Evolutionary conservation across 1,284 basidiomycete species (phyloP).

Genomic region (Ceratobasidium sp.): DNA sequence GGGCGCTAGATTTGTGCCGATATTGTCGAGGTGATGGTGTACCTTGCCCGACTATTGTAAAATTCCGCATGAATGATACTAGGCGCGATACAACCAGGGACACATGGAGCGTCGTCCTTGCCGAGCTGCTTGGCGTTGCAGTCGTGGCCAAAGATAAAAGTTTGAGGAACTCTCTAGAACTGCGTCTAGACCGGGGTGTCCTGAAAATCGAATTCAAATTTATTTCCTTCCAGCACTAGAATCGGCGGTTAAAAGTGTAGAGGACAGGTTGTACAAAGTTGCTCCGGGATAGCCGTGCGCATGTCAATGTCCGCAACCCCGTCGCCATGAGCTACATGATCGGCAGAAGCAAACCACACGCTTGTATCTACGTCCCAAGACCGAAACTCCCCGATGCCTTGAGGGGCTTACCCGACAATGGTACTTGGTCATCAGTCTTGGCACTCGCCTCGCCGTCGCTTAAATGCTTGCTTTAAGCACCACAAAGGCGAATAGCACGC

Average conservation of each 20-base stretch:
- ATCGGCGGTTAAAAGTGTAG: background rate
- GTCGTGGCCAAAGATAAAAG: background rate
- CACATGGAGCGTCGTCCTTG: background rate
- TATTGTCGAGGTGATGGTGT: background rate
- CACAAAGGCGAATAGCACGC: conserved; percentile 25
- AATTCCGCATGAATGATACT: background rate
- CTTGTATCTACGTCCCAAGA: background rate
- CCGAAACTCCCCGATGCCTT: background rate
- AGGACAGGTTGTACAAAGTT: background rate
- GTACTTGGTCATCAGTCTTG: background rate
- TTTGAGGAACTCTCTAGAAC: background rate
- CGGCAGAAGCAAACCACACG: background rate
- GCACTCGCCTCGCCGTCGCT: background rate
- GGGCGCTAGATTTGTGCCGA: background rate
- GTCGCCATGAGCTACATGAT: background rate
- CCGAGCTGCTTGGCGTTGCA: background rate
- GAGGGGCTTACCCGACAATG: background rate
- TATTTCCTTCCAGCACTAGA: background rate
- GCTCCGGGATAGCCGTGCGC: no score
- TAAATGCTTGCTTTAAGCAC: background rate
- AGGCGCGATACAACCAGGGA: background rate
- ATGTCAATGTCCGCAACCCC: no score
- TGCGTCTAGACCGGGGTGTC: background rate
- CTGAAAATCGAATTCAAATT: background rate
- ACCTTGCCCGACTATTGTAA: background rate